Evolutionary conservation across 768 basidiomycete genomes (phyloP).

Genomic region (Mycena pura): DNA sequence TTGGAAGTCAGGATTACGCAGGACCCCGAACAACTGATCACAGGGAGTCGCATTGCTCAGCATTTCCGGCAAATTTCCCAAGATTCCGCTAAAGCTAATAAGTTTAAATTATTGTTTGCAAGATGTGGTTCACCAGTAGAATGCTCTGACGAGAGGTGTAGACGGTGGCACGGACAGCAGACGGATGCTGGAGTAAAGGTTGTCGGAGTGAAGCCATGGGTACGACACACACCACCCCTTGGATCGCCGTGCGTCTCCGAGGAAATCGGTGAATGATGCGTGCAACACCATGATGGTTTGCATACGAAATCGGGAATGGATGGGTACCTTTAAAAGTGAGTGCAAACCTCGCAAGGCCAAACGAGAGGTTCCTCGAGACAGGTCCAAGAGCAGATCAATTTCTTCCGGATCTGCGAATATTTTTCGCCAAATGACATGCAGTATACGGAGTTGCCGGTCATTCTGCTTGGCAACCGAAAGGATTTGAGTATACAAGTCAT

Average conservation of each 20-base stretch:
- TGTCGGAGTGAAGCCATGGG: background rate
- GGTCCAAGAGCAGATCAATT: slow-evolving; percentile 1
- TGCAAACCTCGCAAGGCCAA: background rate
- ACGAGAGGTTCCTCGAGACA: background rate
- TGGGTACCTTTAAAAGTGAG: background rate
- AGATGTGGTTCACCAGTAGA: background rate
- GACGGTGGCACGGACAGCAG: background rate
- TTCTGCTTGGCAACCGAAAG: background rate
- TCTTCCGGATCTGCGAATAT: background rate
- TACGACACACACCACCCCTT: background rate
- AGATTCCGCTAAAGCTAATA: no score
- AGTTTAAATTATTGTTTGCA: no score
- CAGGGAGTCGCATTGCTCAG: slow-evolving; percentile 1
- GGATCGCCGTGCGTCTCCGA: background rate
- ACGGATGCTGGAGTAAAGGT: background rate
- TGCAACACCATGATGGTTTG: background rate
- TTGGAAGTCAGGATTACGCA: background rate
- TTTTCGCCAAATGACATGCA: background rate
- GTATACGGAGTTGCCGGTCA: background rate
- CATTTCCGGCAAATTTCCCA: background rate
- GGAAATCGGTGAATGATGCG: slow-evolving; percentile 1
- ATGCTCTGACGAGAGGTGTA: background rate
- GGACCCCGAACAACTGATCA: background rate
- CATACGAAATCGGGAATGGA: background rate
- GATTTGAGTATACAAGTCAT: slow-evolving; percentile 5